Percentiles rank a stretch among this genome's conserved stretches.
These are phyloP conservation scores for Fraxinus latifolia DNA, from an alignment of 305 asterid genomes.

Conservation along the genomic window DNA sequence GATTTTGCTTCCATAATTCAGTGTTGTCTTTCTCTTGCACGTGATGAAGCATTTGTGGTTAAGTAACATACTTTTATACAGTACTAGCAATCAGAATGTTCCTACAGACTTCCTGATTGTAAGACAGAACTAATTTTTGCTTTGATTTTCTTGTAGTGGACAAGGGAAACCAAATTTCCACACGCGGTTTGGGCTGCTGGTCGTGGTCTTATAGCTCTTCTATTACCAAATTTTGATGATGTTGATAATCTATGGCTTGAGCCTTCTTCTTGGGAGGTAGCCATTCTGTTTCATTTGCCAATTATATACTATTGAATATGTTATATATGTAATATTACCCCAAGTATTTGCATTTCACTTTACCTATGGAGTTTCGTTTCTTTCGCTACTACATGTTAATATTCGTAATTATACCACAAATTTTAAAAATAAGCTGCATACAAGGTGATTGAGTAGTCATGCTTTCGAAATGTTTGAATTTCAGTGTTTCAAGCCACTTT, in stretches of 20 bases:
- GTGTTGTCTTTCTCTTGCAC: neutral
- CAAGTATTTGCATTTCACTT: conserved; percentile 4
- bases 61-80: neutral
- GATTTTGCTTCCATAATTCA: neutral
- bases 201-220: conserved; percentile 83
- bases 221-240: conserved; percentile 78
- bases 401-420: neutral
- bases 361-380: conserved; percentile 4
- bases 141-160: conserved; percentile 57
- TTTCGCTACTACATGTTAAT: neutral
- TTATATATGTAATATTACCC: conserved; percentile 4
- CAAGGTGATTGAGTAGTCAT: neutral
- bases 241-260: conserved; percentile 94
- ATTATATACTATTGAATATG: conserved; percentile 9
- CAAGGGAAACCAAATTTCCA: conserved; percentile 74
- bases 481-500: neutral
- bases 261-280: conserved; percentile 93
- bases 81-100: neutral
- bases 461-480: neutral
- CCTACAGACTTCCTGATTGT: neutral
- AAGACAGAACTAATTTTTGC: conserved; percentile 7
- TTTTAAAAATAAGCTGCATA: neutral
- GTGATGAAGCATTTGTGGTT: neutral
- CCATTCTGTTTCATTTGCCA: conserved; percentile 20
- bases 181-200: conserved; percentile 99